Evolutionary conservation across 2,329 filamentous ascomycete species (phyloP), one percentile per base, ranked within the genome.

Genomic region (Hypomyces rosellus): DNA sequence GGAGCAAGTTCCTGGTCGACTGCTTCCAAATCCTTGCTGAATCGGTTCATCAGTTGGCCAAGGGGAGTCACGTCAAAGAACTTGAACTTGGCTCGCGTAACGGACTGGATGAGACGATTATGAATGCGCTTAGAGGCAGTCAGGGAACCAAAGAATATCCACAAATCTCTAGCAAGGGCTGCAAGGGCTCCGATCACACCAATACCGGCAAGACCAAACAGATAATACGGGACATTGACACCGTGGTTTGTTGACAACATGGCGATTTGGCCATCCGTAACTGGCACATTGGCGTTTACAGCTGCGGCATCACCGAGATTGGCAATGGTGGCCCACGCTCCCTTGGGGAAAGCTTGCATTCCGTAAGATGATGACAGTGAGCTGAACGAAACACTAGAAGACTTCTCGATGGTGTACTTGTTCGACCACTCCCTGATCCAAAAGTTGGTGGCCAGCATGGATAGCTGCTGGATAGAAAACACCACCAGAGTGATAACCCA

Each of bases 381-480:
- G 54, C 55, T 60, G 51, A 48, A 54, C 1, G 55, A 54, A 14
- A 63, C 57, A 12, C 50, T 43, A n/a, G 50, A 25, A 15, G 52
- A 59, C 51, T 67, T 68, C 45, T 76, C 75, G 53, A 62, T 70
- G 50, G 77, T 78, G 64, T 97, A 97, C 53, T 93, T 86, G 65
- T 96, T 95, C 14, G 92, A 87, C 93, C 93, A 99, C 65, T 92
- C 77, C 59, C 89, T 82, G 61, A 99, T 95, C 93, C 93, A 99
- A 46, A 96, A 71, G 61, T 93, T 96, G 34, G 90, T 95, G 1
- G 86, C 89, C 2, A 97, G 86, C 20, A 87, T 87, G 4, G 87
- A 86, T 34, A 96, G 66, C 65, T 99, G 93, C 64, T 96, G 91
- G 41, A 86, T 72, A 25, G 78, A 77, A 63, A 99, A 97, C 36